A percentile compares a stretch with the other conserved stretches of the same genome.
These are phyloP conservation scores for Chrysanthemum lavandulifolium DNA, from an alignment of 129 eudicot species.

Conservation along the genomic window DNA sequence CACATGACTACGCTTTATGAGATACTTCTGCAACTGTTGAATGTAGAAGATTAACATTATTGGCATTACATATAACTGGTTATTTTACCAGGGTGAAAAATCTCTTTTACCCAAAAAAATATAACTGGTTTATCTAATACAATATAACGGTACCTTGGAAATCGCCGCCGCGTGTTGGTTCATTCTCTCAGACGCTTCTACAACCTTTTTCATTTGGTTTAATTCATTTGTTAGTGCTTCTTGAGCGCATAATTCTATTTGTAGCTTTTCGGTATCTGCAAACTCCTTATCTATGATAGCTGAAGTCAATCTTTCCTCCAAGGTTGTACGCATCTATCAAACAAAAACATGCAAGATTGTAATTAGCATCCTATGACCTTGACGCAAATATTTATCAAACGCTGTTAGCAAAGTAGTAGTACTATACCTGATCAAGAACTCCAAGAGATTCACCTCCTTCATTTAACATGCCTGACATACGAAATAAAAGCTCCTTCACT, in stretches of 20 bases:
- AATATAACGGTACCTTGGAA: slow-evolving; percentile 46
- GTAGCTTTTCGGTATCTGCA: slow-evolving; percentile 42
- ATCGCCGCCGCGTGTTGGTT: slow-evolving; percentile 57
- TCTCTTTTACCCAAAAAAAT: no score
- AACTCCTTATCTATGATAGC: slow-evolving; percentile 35
- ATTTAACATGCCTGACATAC: slow-evolving; percentile 50
- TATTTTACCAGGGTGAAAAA: no score
- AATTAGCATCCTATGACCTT: not conserved
- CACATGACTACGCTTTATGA: slow-evolving; percentile 49
- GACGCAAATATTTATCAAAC: not conserved
- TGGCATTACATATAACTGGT: not conserved
- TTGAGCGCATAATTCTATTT: slow-evolving; percentile 26
- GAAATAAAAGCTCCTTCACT: slow-evolving; percentile 59
- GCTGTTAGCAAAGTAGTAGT: not conserved
- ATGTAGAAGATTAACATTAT: no score
- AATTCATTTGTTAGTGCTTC: slow-evolving; percentile 43
- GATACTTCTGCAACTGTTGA: slow-evolving; percentile 62
- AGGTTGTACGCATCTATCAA: slow-evolving; percentile 50
- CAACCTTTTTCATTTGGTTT: slow-evolving; percentile 48
- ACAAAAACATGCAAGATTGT: not conserved
- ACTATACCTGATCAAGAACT: slow-evolving; percentile 66
- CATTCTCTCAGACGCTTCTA: slow-evolving; percentile 44
- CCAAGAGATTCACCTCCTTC: slow-evolving; percentile 53
- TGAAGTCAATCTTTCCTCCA: slow-evolving; percentile 30
- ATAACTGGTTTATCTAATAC: not conserved